phyloP scores from a whole-genome alignment of 1,139 yeast species.

The Arxiozyma heterogenica region DNA sequence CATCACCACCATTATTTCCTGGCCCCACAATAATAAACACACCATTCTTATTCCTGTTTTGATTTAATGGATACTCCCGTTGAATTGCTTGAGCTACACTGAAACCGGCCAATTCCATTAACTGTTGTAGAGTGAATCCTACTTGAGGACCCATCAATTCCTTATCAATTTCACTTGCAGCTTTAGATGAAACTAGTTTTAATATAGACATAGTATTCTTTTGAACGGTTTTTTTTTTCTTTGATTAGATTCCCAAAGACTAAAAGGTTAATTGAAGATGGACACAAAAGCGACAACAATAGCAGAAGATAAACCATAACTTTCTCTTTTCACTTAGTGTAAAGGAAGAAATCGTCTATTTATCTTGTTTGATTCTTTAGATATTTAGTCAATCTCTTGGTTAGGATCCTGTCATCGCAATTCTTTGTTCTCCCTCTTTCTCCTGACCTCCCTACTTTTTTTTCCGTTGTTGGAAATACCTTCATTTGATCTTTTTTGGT shows the following conservation, averaged over 20 bases:
- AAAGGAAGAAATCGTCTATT: too few species aligned
- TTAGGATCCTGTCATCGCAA: too few species aligned
- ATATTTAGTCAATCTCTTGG: too few species aligned
- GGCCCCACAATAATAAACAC: slow-evolving; percentile 82
- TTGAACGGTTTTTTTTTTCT: neutral
- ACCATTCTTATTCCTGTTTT: slow-evolving; percentile 23
- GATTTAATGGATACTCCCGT: slow-evolving; percentile 45
- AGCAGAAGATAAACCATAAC: too few species aligned
- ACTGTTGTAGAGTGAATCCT: slow-evolving; percentile 82
- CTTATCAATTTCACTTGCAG: slow-evolving; percentile 72
- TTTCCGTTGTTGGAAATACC: neutral
- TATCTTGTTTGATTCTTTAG: too few species aligned
- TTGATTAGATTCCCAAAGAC: neutral
- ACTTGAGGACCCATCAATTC: slow-evolving; percentile 76
- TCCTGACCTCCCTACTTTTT: neutral
- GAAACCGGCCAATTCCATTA: slow-evolving; percentile 94
- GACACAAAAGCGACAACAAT: too few species aligned
- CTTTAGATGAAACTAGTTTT: slow-evolving; percentile 41
- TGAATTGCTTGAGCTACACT: slow-evolving; percentile 85
- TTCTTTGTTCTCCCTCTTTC: neutral
- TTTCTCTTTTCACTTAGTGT: too few species aligned
- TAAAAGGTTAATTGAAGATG: neutral
- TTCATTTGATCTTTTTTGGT: too few species aligned
- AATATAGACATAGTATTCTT: neutral
- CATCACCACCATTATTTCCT: slow-evolving; percentile 96